phyloP scores from a whole-genome alignment of 2,329 filamentous ascomycete species.

The Aotearoamyces nothofagi region DNA sequence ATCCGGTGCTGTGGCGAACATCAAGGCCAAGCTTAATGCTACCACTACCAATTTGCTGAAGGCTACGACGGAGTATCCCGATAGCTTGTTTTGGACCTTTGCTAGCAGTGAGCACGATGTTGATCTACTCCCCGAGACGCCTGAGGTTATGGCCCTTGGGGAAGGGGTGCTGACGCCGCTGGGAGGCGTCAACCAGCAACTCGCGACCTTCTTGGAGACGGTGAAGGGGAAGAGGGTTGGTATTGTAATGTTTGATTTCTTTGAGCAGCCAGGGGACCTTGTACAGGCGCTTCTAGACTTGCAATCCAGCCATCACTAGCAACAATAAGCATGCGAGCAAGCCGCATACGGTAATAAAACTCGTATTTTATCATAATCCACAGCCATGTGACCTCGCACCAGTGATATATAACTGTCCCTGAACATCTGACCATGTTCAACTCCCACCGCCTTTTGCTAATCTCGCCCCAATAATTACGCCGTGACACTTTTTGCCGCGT shows the following conservation, averaged over 20 bases:
- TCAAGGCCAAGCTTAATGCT: constrained; percentile 28
- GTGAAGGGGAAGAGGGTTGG: constrained; percentile 29
- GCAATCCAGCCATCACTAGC: too few relatives aligned
- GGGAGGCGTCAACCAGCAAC: constrained; percentile 28
- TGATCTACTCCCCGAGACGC: constrained; percentile 24
- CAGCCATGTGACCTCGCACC: too few relatives aligned
- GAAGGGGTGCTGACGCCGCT: constrained; percentile 22
- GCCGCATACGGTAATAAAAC: too few relatives aligned
- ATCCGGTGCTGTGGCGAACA: constrained; percentile 21
- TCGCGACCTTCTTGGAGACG: constrained; percentile 21
- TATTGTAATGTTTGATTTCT: constrained; percentile 37
- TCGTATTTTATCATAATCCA: too few relatives aligned
- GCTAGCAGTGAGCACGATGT: constrained; percentile 26
- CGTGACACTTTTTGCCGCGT: too few relatives aligned
- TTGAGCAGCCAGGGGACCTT: constrained; percentile 25
- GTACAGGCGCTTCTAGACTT: constrained; percentile 22
- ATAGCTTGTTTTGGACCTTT: constrained; percentile 31
- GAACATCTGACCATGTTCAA: too few relatives aligned
- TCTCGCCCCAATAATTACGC: too few relatives aligned
- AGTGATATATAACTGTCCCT: too few relatives aligned
- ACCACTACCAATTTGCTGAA: constrained; percentile 23
- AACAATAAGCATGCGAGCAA: too few relatives aligned
- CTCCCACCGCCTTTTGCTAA: too few relatives aligned
- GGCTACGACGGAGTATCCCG: constrained; percentile 20
- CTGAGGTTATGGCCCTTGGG: constrained; percentile 29